phyloP scores from a whole-genome alignment of 2,329 filamentous ascomycete species.

The Alternaria brassicicola region DNA sequence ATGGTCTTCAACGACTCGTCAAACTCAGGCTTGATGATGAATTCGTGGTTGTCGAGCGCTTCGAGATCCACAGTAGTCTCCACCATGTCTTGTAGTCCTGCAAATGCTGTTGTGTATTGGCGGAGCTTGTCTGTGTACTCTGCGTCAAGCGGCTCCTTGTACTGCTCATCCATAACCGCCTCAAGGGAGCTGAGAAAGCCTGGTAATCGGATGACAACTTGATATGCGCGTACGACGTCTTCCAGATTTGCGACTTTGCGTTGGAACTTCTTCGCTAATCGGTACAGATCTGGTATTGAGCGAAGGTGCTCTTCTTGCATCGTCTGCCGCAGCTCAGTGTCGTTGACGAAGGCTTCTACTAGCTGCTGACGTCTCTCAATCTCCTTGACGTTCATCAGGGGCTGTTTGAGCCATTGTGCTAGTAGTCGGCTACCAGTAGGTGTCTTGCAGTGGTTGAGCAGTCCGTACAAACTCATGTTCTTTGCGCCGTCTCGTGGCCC shows the following conservation, averaged over 20 bases:
- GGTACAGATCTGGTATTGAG: slow-evolving; percentile 91
- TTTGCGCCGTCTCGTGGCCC: slow-evolving; percentile 94
- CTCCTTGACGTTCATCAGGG: slow-evolving; percentile 86
- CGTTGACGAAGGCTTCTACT: slow-evolving; percentile 91
- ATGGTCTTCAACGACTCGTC: slow-evolving; percentile 89
- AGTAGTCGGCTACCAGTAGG: slow-evolving; percentile 87
- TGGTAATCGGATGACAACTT: slow-evolving; percentile 89
- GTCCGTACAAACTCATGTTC: slow-evolving; percentile 92
- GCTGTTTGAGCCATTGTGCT: slow-evolving; percentile 97
- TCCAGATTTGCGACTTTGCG: slow-evolving; percentile 88
- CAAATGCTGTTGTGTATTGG: slow-evolving; percentile 76
- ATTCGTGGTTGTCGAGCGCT: slow-evolving; percentile 94
- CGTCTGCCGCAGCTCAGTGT: slow-evolving; percentile 90
- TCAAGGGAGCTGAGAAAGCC: slow-evolving; percentile 89
- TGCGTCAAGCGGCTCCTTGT: slow-evolving; percentile 82
- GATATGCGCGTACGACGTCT: slow-evolving; percentile 93
- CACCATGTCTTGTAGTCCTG: slow-evolving; percentile 94
- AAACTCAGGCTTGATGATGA: slow-evolving; percentile 98
- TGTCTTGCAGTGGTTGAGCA: slow-evolving; percentile 97
- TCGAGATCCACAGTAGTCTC: slow-evolving; percentile 97
- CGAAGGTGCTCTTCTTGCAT: slow-evolving; percentile 96
- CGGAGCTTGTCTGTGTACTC: slow-evolving; percentile 84
- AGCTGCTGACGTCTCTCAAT: slow-evolving; percentile 92
- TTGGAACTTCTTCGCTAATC: slow-evolving; percentile 93
- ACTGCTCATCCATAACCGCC: slow-evolving; percentile 92